These are phyloP conservation scores for Calonectria crousiana DNA, from an alignment of 2,329 filamentous ascomycete genomes.

Conservation along the genomic window DNA sequence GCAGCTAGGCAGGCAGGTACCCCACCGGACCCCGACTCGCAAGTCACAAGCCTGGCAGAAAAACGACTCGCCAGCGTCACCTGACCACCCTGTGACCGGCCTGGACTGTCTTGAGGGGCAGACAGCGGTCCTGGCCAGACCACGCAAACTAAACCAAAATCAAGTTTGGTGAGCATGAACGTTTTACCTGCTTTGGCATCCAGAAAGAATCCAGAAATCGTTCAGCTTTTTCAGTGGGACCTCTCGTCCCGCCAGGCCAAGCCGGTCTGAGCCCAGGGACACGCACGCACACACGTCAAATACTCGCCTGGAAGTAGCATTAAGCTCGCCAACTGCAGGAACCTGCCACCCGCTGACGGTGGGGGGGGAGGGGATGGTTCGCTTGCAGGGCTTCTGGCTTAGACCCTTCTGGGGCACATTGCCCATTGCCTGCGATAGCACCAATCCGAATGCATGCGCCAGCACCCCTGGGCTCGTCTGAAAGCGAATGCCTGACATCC, in stretches of 20 bases:
- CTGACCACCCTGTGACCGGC: conserved; percentile 26
- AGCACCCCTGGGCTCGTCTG: not conserved
- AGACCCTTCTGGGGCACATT: not conserved
- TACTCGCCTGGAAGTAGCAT: not conserved
- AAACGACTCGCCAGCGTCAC: conserved; percentile 31
- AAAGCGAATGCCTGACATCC: not conserved
- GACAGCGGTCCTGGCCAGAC: not conserved
- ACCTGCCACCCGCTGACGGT: conserved; percentile 10
- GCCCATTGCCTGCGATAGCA: not conserved
- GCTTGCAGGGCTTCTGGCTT: not conserved
- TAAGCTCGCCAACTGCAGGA: conserved; percentile 23
- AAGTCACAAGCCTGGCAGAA: conserved; percentile 30
- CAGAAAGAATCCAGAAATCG: not conserved
- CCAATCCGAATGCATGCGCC: not conserved
- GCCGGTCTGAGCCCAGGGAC: conserved; percentile 21
- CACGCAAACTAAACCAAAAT: conserved; percentile 3
- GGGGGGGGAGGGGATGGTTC: not conserved
- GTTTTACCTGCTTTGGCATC: conserved; percentile 10
- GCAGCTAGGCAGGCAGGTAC: conserved; percentile 10
- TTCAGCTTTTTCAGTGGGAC: conserved; percentile 8
- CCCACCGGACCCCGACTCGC: conserved; percentile 14
- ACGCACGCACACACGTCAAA: conserved; percentile 20
- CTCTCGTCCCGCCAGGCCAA: not conserved
- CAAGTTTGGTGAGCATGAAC: conserved; percentile 12
- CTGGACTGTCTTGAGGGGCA: conserved; percentile 31